Evolutionary conservation across 106 monocot genomes (phyloP).

Genomic region (Dactylorhiza incarnata): DNA sequence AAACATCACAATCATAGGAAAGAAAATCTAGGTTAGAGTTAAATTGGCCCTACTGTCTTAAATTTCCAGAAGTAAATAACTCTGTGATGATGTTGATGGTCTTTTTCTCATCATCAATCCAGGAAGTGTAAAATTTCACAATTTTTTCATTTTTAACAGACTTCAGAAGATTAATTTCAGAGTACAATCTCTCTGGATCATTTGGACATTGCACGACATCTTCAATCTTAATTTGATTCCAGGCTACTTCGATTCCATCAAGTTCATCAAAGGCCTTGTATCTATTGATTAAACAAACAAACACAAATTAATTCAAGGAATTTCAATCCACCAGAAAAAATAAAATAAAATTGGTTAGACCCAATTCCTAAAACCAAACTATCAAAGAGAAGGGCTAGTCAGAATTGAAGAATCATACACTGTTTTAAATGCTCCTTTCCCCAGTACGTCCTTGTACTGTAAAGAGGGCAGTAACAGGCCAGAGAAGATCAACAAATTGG

Average conservation of each 20-base stretch:
- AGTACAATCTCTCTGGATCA: slow-evolving; percentile 37
- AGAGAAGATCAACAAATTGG: slow-evolving; percentile 1
- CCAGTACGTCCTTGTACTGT: slow-evolving; percentile 64
- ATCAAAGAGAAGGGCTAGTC: background rate
- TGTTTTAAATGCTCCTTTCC: slow-evolving; percentile 71
- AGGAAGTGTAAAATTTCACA: slow-evolving; percentile 49
- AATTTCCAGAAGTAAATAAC: slow-evolving; percentile 61
- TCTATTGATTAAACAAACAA: slow-evolving; percentile 17
- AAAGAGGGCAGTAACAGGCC: slow-evolving; percentile 1
- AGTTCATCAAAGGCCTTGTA: slow-evolving; percentile 66
- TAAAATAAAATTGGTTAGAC: background rate
- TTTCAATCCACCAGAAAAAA: background rate
- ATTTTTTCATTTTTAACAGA: slow-evolving; percentile 44
- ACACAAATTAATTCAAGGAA: slow-evolving; percentile 13
- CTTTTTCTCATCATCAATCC: slow-evolving; percentile 43
- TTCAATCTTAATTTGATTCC: slow-evolving; percentile 57
- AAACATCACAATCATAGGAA: background rate
- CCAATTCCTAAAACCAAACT: background rate
- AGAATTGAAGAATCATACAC: slow-evolving; percentile 36
- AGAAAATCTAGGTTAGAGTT: background rate
- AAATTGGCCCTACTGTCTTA: slow-evolving; percentile 43
- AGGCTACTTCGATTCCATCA: slow-evolving; percentile 71
- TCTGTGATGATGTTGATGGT: slow-evolving; percentile 72
- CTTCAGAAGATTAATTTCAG: slow-evolving; percentile 60
- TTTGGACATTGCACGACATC: slow-evolving; percentile 24